Evolutionary conservation across 1,139 yeast species (phyloP).

Genomic region (Groenewaldozyma auringiensis): DNA sequence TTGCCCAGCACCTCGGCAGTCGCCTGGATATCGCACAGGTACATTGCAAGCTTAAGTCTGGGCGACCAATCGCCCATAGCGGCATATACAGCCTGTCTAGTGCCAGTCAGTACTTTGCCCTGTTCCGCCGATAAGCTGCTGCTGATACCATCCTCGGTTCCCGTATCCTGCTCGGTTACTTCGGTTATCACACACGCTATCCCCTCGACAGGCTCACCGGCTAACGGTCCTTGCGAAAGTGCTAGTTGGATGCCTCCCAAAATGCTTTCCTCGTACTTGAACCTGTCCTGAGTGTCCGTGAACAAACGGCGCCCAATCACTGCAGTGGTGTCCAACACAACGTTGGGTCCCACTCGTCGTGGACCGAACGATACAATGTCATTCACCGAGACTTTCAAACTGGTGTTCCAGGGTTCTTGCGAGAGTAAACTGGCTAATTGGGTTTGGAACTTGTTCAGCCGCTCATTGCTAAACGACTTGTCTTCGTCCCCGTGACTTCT

Average conservation of each 20-base stretch:
- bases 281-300: conserved; percentile 21
- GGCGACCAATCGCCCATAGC: conserved; percentile 78
- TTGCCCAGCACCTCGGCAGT: conserved; percentile 90
- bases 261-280: conserved; percentile 57
- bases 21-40: conserved; percentile 91
- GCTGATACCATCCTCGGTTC: conserved; percentile 26
- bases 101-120: conserved; percentile 66
- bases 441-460: conserved; percentile 17
- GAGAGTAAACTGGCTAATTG: conserved; percentile 18
- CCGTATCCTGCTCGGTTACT: conserved; percentile 33
- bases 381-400: conserved; percentile 33
- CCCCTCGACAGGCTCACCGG: conserved; percentile 85
- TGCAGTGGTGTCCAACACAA: conserved; percentile 51
- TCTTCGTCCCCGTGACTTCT: conserved; percentile 12
- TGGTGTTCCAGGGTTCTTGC: conserved; percentile 13
- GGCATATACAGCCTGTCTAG: conserved; percentile 65
- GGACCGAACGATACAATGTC: conserved; percentile 70
- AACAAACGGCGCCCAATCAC: conserved; percentile 16
- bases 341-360: conserved; percentile 65
- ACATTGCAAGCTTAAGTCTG: conserved; percentile 83
- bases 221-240: conserved; percentile 76
- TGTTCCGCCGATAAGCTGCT: conserved; percentile 31
- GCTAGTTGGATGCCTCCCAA: conserved; percentile 83
- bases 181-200: conserved; percentile 26
- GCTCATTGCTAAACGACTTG: conserved; percentile 13